Base-by-base conservation (phyloP, 768 basidiomycete genomes). In the Russula abietina region DNA sequence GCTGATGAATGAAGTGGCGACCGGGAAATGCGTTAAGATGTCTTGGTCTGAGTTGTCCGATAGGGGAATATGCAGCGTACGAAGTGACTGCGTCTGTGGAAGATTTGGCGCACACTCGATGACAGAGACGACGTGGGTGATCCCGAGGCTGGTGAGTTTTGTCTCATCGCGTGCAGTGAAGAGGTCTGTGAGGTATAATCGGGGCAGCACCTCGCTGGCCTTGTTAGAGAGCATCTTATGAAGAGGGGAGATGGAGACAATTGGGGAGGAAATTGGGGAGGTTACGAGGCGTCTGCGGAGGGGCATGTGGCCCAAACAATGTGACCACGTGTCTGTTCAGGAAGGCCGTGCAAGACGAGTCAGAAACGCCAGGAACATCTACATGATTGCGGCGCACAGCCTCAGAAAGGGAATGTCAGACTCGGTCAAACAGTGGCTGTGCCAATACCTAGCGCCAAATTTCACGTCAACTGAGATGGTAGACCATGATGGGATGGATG, bases 101-200 rank as follows among this genome's bases (percentile, higher is more conserved):
- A 74, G 68, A 24, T 66, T 69, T 8, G 81, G 80, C 24, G 74
- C 73, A 39, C 73, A 65, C 61, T 89, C 87, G 46, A 89, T 62
- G 48, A 87, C 79, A 30, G 84, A 86, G 32, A 91, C 71, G 61
- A 91, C 75, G 73, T 91, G 90, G 1, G 89, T 92, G 64, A 90
- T 81, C 19, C 86, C 86, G 3, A 89, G 79, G n/a, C 72, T 72
- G 12, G 67, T 59, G 24, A 89, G 75, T 59, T 78, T 76, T 4
- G 77, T 75, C 11, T 73, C 71, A 68, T 83, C 73, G 26, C 72
- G 72, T 9, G 86, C 88, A 12, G 82, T 83, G 68, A 73, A 75
- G 60, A 80, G 79, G 68, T 84, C 85, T 3, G 87, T 83, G 62
- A 91, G 82, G 68, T 84, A 90, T 33, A 90, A 73, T 30, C 79